A percentile compares a stretch with the other conserved stretches of the same genome.
phyloP scores from a whole-genome alignment of 495 filamentous ascomycete genomes.

The Xylaria grammica region DNA sequence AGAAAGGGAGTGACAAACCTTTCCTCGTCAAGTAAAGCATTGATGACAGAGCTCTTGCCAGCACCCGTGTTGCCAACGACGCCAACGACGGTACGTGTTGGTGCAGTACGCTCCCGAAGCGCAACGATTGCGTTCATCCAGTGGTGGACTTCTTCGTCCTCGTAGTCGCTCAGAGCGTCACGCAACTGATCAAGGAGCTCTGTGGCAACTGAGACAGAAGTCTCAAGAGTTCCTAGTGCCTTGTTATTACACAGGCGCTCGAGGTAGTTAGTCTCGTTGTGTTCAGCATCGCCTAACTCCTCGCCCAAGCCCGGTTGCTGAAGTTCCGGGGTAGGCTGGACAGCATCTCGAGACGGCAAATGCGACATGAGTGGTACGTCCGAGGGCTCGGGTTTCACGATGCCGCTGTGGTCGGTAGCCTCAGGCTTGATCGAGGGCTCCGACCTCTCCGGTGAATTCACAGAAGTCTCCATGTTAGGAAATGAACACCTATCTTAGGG shows the following conservation, averaged over 20 bases:
- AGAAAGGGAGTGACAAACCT: slow-evolving; percentile 31
- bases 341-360: not conserved
- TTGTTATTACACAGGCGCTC: slow-evolving; percentile 23
- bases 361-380: not conserved
- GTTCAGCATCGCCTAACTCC: not conserved
- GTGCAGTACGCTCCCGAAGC: slow-evolving; percentile 29
- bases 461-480: not conserved
- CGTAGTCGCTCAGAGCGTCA: not conserved
- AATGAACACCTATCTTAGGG: not conserved
- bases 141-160: slow-evolving; percentile 24
- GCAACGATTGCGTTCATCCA: slow-evolving; percentile 53
- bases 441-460: not conserved
- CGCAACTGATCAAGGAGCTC: slow-evolving; percentile 35
- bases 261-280: slow-evolving; percentile 22
- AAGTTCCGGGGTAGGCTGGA: not conserved
- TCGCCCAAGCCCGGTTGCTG: not conserved
- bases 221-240: slow-evolving; percentile 35
- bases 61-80: slow-evolving; percentile 65
- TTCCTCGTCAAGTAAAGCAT: slow-evolving; percentile 63
- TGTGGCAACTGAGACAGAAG: slow-evolving; percentile 33
- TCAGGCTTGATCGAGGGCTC: not conserved
- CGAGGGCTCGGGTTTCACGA: not conserved
- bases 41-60: slow-evolving; percentile 67
- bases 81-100: slow-evolving; percentile 55
- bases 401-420: not conserved